phyloP scores from a whole-genome alignment of 1,139 yeast species.

The Tardiomyces blankii region DNA sequence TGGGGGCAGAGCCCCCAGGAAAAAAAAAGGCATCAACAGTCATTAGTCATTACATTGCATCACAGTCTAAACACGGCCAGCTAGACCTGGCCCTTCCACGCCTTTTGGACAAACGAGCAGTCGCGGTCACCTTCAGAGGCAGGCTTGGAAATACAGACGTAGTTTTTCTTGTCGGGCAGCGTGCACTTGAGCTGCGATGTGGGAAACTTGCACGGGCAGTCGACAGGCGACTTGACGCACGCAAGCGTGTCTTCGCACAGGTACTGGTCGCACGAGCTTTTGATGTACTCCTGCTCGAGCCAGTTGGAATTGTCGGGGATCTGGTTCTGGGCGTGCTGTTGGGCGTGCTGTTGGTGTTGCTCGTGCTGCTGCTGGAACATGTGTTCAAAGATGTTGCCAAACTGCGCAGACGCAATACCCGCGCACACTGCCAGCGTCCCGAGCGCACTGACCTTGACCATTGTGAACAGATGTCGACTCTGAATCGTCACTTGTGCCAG shows the following conservation, averaged over 20 bases:
- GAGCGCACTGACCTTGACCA: neutral
- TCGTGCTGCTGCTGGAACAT: slow-evolving; percentile 22
- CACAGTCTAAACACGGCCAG: no score
- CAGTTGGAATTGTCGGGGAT: slow-evolving; percentile 18
- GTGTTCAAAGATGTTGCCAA: slow-evolving; percentile 23
- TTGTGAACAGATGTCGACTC: neutral
- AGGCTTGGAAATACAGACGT: slow-evolving; percentile 70
- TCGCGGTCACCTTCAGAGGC: slow-evolving; percentile 23
- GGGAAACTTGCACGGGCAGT: slow-evolving; percentile 89
- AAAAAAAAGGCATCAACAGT: neutral
- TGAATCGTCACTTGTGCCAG: neutral
- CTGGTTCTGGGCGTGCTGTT: slow-evolving; percentile 12
- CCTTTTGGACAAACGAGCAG: slow-evolving; percentile 28
- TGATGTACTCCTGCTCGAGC: slow-evolving; percentile 25
- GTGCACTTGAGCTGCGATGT: slow-evolving; percentile 73
- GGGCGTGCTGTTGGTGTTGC: slow-evolving; percentile 17
- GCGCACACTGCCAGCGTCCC: slow-evolving; percentile 48
- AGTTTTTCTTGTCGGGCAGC: slow-evolving; percentile 53
- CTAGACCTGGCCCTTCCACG: slow-evolving; percentile 32
- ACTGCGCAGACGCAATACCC: slow-evolving; percentile 75
- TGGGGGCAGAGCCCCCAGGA: no score
- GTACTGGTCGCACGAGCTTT: slow-evolving; percentile 29
- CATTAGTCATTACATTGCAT: neutral
- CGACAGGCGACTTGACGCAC: slow-evolving; percentile 58
- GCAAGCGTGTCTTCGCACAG: slow-evolving; percentile 72